A percentile compares a stretch with the other conserved stretches of the same genome.
phyloP scores from a whole-genome alignment of 371 early-diverging fungal species.

The Lichtheimia hyalospora region DNA sequence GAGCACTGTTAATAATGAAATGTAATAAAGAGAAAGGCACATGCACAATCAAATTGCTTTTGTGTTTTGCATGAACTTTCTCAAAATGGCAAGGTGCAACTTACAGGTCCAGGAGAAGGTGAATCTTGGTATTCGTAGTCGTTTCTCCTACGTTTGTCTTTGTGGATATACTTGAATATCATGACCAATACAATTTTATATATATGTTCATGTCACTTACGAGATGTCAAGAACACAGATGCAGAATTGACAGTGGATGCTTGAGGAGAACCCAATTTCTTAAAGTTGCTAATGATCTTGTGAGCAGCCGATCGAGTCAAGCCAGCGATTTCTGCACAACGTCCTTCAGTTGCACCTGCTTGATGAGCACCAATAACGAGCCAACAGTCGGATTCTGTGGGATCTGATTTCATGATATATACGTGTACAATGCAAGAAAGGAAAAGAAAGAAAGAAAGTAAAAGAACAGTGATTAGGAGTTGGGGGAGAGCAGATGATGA shows the following conservation, averaged over 20 bases:
- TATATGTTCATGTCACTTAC: constrained; percentile 13
- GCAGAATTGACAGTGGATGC: constrained; percentile 7
- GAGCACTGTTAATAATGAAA: neutral
- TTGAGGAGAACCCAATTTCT: constrained; percentile 23
- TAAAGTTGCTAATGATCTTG: constrained; percentile 22
- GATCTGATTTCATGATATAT: neutral
- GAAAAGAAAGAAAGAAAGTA: too few relatives aligned
- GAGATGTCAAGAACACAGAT: constrained; percentile 3
- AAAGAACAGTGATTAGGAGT: constrained; percentile 1
- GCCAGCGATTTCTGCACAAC: constrained; percentile 23
- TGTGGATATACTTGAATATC: too few relatives aligned
- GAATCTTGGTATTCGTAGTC: too few relatives aligned
- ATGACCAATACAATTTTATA: neutral
- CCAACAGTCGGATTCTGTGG: constrained; percentile 25
- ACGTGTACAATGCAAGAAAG: neutral
- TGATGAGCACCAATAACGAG: constrained; percentile 29
- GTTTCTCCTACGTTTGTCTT: too few relatives aligned
- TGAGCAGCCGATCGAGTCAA: constrained; percentile 18
- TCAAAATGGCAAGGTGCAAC: constrained; percentile 1
- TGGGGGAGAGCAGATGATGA: too few relatives aligned
- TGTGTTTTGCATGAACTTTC: neutral
- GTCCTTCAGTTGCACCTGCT: constrained; percentile 28
- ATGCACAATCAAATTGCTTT: too few relatives aligned
- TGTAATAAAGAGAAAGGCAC: neutral
- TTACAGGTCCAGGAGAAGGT: neutral